Percentiles rank a stretch among this genome's conserved stretches.
Evolutionary conservation across 225 moss, liverwort and hornwort species (phyloP).

Genomic region (Asterella californica): DNA sequence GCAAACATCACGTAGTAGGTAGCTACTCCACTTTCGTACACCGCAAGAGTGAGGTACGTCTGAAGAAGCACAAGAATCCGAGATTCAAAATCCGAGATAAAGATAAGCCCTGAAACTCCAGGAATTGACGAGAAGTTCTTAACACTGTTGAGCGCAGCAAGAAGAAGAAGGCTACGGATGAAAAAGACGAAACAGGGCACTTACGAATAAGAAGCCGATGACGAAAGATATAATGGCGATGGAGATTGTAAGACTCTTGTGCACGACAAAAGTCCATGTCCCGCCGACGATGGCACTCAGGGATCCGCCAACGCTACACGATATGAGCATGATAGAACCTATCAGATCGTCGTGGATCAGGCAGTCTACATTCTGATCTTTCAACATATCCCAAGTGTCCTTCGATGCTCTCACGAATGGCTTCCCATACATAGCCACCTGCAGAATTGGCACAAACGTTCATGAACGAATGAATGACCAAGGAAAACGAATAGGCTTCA

Average conservation of each 20-base stretch:
- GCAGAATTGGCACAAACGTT: background rate
- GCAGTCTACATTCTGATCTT: constrained; percentile 49
- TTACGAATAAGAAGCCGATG: constrained; percentile 42
- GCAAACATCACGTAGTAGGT: constrained; percentile 51
- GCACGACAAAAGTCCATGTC: constrained; percentile 58
- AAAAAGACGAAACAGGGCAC: background rate
- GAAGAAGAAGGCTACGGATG: background rate
- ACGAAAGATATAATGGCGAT: constrained; percentile 35
- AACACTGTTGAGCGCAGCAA: background rate
- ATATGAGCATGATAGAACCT: constrained; percentile 60
- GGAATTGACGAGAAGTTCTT: background rate
- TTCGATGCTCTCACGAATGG: constrained; percentile 78
- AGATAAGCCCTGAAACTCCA: background rate
- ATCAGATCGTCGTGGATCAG: constrained; percentile 78
- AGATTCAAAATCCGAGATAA: background rate
- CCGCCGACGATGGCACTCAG: constrained; percentile 87
- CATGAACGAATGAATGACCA: background rate
- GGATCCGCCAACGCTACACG: constrained; percentile 82
- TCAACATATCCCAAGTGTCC: constrained; percentile 77
- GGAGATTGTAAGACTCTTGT: constrained; percentile 38
- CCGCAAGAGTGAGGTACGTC: constrained; percentile 37
- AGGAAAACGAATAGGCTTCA: too few relatives aligned
- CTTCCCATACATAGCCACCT: constrained; percentile 75
- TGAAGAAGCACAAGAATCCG: background rate
- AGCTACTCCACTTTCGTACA: constrained; percentile 41